Conservation (phyloP, 1,284 basidiomycete genomes). For the Papiliotrema flavescens region DNA sequence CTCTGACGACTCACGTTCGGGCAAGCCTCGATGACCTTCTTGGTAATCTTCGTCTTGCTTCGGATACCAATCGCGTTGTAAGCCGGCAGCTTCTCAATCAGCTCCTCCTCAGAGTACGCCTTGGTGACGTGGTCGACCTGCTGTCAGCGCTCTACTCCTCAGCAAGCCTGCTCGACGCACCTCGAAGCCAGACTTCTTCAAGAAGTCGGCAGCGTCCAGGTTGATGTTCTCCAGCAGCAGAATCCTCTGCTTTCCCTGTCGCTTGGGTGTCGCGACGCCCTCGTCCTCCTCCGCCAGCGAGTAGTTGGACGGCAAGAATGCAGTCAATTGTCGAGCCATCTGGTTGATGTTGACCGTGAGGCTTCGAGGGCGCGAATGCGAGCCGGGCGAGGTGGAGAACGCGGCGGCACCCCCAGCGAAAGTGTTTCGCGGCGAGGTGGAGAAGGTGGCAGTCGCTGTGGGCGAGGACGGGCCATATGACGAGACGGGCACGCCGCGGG, state of each 20-base stretch:
- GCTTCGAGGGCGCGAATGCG: conserved; percentile 15
- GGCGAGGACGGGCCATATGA: conserved; percentile 32
- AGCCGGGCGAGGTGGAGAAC: conserved; percentile 22
- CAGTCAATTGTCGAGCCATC: conserved; percentile 40
- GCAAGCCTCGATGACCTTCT: conserved; percentile 80
- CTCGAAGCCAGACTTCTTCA: conserved; percentile 76
- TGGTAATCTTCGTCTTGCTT: conserved; percentile 94
- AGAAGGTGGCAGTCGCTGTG: conserved; percentile 9
- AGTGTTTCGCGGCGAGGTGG: conserved; percentile 12
- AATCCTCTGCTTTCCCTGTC: conserved; percentile 50
- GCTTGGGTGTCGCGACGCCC: conserved; percentile 19
- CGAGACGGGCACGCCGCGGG: conserved; percentile 36
- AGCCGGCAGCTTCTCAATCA: conserved; percentile 75
- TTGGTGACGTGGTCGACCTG: conserved; percentile 87
- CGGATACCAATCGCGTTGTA: conserved; percentile 97
- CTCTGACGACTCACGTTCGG: conserved; percentile 64
- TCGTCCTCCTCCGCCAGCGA: conserved; percentile 29
- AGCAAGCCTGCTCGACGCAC: conserved; percentile 21
- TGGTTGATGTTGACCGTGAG: conserved; percentile 12
- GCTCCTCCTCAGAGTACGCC: conserved; percentile 88
- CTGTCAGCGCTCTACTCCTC: neutral
- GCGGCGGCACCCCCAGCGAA: neutral
- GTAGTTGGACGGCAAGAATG: conserved; percentile 46
- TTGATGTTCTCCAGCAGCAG: conserved; percentile 95
- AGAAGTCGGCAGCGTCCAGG: conserved; percentile 76